phyloP scores from a whole-genome alignment of 2,329 filamentous ascomycete genomes.

The Phialocephala sp. region DNA sequence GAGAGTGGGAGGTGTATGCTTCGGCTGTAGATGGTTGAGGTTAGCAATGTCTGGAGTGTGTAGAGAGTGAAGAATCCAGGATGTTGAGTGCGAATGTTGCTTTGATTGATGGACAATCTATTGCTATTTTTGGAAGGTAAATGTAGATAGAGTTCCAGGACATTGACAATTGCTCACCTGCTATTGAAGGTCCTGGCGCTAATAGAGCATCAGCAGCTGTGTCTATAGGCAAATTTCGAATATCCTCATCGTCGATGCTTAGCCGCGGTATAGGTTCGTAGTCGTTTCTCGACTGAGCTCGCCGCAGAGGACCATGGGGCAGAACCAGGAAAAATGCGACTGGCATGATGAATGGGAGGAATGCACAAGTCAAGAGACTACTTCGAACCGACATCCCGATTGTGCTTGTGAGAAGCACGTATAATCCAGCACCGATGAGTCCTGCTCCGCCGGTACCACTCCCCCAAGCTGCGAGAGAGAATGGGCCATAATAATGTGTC shows the following conservation, averaged over 20 bases:
- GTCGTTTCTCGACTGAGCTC: slow-evolving; percentile 49
- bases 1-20: slow-evolving; percentile 45
- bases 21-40: slow-evolving; percentile 40
- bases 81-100: too few relatives aligned
- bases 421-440: slow-evolving; percentile 83
- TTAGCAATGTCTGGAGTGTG: background rate
- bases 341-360: slow-evolving; percentile 82
- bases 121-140: background rate
- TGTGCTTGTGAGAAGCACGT: slow-evolving; percentile 84
- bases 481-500: slow-evolving; percentile 90
- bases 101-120: background rate
- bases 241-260: slow-evolving; percentile 46
- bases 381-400: slow-evolving; percentile 74
- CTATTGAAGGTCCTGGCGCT: slow-evolving; percentile 49
- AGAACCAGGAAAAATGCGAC: slow-evolving; percentile 84
- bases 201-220: slow-evolving; percentile 57
- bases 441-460: slow-evolving; percentile 91
- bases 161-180: background rate
- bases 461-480: slow-evolving; percentile 89
- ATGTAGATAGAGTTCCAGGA: background rate
- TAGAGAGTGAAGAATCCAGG: too few relatives aligned
- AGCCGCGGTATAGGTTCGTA: slow-evolving; percentile 58
- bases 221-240: slow-evolving; percentile 45
- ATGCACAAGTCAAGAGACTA: slow-evolving; percentile 79
- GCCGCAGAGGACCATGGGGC: slow-evolving; percentile 69